phyloP scores from a whole-genome alignment of 345 rosid species.

The Melaleuca quinquenervia region DNA sequence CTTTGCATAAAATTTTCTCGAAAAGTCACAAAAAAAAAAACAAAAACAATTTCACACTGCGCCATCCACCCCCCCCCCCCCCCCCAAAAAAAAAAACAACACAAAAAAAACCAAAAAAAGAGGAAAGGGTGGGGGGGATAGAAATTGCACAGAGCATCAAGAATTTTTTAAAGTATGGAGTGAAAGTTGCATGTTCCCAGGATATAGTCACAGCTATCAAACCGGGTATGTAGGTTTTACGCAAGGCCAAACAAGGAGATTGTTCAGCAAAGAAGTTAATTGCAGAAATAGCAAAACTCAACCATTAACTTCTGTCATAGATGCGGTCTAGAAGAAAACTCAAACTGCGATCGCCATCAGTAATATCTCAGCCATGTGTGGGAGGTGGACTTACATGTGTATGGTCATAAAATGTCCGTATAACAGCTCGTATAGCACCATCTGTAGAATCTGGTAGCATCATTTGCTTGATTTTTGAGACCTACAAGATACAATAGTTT shows the following conservation, averaged over 20 bases:
- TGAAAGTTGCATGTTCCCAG: background rate
- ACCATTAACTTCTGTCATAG: background rate
- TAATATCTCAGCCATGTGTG: background rate
- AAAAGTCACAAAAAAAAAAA: background rate
- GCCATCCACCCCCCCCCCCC: background rate
- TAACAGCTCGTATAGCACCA: constrained; percentile 57
- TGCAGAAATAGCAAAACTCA: background rate
- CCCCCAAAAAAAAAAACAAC: background rate
- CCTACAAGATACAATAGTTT: constrained; percentile 20
- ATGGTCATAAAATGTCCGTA: constrained; percentile 80
- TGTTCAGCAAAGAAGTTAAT: background rate
- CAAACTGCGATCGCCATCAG: background rate
- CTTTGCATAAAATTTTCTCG: background rate
- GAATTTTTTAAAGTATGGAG: background rate
- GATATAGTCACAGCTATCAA: background rate
- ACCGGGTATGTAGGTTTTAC: background rate
- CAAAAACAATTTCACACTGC: background rate
- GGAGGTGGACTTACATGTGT: constrained; percentile 28
- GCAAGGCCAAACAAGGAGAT: background rate
- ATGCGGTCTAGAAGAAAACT: background rate
- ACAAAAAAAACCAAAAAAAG: too few relatives aligned
- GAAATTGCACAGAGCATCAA: background rate
- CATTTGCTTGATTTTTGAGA: constrained; percentile 79
- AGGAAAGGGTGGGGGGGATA: too few relatives aligned
- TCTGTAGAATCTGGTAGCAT: constrained; percentile 54